Evolutionary conservation across 805 yeast species (phyloP), one percentile per base, ranked within the genome.

Genomic region (Candida takata): DNA sequence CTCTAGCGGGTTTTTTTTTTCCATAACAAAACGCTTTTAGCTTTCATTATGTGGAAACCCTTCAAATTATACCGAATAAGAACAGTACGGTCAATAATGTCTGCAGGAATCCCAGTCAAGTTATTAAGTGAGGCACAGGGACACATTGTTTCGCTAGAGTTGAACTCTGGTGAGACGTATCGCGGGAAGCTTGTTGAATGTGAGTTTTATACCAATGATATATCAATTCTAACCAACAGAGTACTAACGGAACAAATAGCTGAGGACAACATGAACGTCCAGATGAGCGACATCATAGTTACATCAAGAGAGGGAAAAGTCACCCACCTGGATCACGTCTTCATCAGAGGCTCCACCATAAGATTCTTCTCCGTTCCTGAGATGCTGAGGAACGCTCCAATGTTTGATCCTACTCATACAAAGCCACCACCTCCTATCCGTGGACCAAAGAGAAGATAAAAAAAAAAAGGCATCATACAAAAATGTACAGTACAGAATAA

Each of bases 251-350:
- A 16, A 14, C 4, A 23, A 13, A 34, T 25, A 43, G 47, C 47
- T 14, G 96, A 90, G 61, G 97, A 90, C 51, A 88, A 82, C 58
- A 92, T 90, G 97, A 90, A 90, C 55, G 76, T 90, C 18, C 94
- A 88, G 42, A 60, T 90, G 33, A 66, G 74, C 44, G 95, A 90
- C 54, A 94, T 83, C 27, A 74, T 82, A 1, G 77, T 83, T 32
- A 88, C 96, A 0, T 74, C 77, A 19, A 64, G 78, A 29, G 82
- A 85, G 35, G 95, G 96, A 4, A 67, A 69, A 31, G 81, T 83
- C 4, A 67, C 81, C 2, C 82, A 80, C 46, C 70, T 85, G 69
- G 86, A 83, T 44, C 85, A 82, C 49, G 94, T 87, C 4, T 88
- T 85, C 56, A 77, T 90, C 4, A 74, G 98, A 49, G 98, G 98